Evolutionary conservation across 1,139 yeast genomes (phyloP).

Genomic region (Saccharomycopsis hybrid): DNA sequence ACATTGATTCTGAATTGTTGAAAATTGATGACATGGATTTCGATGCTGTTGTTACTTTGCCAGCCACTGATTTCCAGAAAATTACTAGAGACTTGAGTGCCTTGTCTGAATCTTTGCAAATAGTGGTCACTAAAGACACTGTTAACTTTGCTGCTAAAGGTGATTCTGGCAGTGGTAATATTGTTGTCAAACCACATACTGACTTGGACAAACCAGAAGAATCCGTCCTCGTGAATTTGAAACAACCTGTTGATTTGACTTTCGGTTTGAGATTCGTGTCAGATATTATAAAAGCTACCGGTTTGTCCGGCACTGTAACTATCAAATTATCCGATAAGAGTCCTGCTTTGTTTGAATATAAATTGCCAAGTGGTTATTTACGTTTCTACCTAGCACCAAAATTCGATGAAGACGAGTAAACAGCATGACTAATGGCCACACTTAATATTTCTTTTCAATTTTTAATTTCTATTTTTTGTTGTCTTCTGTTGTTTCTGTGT

Average conservation of each 20-base stretch:
- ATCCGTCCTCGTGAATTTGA: slow-evolving; percentile 68
- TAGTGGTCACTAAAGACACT: slow-evolving; percentile 85
- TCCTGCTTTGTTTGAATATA: slow-evolving; percentile 92
- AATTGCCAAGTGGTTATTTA: slow-evolving; percentile 86
- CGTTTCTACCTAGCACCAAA: slow-evolving; percentile 97
- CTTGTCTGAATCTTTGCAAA: slow-evolving; percentile 80
- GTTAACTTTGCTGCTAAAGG: slow-evolving; percentile 90
- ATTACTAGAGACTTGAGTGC: slow-evolving; percentile 83
- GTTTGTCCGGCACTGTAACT: slow-evolving; percentile 69
- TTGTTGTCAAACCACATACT: slow-evolving; percentile 77
- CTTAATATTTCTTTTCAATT: neutral
- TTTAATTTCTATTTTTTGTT: slow-evolving; percentile 10
- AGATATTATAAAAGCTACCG: slow-evolving; percentile 88
- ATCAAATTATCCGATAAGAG: slow-evolving; percentile 84
- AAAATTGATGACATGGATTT: slow-evolving; percentile 92
- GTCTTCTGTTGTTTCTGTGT: slow-evolving; percentile 5
- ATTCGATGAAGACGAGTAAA: slow-evolving; percentile 70
- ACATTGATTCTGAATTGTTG: slow-evolving; percentile 90
- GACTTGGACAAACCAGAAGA: slow-evolving; percentile 77
- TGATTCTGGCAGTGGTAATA: slow-evolving; percentile 84
- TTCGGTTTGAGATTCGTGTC: slow-evolving; percentile 87
- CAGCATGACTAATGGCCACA: neutral
- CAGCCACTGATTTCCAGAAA: slow-evolving; percentile 82
- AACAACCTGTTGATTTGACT: slow-evolving; percentile 81
- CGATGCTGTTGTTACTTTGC: slow-evolving; percentile 82